Conservation (phyloP, 306 rosid species). For the Lathyrus tuberosus region DNA sequence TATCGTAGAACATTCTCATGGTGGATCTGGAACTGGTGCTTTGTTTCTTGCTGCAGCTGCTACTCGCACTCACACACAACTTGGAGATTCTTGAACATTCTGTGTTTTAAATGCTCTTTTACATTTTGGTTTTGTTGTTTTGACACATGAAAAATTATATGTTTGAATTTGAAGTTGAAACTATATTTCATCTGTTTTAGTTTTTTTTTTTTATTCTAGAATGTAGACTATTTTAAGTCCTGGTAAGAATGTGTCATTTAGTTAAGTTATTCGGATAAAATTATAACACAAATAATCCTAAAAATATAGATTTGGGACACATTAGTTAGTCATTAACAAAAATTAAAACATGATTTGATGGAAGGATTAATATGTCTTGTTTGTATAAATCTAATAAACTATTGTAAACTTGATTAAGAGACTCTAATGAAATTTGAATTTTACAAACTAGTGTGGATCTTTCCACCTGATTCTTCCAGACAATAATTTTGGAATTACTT, state of each 20-base stretch:
- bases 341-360: too few relatives aligned
- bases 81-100: conserved; percentile 30
- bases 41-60: conserved; percentile 64
- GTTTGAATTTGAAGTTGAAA: background rate
- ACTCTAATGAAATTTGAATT: background rate
- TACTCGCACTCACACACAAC: conserved; percentile 42
- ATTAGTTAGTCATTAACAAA: too few relatives aligned
- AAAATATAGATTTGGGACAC: too few relatives aligned
- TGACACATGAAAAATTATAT: too few relatives aligned
- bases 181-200: background rate
- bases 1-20: conserved; percentile 65
- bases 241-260: too few relatives aligned
- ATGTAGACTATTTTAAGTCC: too few relatives aligned
- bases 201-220: too few relatives aligned
- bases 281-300: too few relatives aligned
- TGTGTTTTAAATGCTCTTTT: background rate
- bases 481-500: too few relatives aligned
- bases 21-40: conserved; percentile 73
- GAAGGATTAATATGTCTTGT: too few relatives aligned
- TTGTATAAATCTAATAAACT: too few relatives aligned
- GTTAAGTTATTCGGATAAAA: too few relatives aligned
- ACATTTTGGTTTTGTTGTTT: background rate
- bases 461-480: background rate
- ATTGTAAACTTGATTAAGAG: background rate
- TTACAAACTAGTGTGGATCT: background rate